Conservation (phyloP, 208 protist genomes). For the Willaertia magna region DNA sequence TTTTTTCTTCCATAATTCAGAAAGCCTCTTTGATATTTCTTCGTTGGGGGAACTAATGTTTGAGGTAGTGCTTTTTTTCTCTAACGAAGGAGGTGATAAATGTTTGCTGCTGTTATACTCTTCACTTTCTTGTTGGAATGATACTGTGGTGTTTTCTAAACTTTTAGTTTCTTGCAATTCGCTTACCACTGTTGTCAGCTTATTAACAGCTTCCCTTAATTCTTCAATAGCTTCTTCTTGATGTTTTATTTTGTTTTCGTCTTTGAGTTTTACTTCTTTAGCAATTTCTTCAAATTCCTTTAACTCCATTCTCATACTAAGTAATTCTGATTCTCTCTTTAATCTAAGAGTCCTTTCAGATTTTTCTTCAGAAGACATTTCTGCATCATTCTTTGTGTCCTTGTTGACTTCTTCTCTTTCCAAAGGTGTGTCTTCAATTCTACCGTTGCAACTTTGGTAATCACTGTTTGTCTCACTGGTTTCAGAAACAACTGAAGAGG, state of each 20-base stretch:
- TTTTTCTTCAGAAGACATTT: neutral
- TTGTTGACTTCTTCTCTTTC: neutral
- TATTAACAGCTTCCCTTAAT: neutral
- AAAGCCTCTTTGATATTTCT: too few species aligned
- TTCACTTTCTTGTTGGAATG: too few species aligned
- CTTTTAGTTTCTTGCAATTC: neutral
- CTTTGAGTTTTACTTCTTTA: neutral
- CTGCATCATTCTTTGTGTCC: neutral
- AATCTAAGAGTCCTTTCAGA: neutral
- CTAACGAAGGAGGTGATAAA: too few species aligned
- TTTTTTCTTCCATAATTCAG: too few species aligned
- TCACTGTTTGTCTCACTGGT: neutral
- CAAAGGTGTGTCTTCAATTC: neutral
- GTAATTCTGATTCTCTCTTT: neutral
- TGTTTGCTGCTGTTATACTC: too few species aligned
- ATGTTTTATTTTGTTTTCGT: neutral
- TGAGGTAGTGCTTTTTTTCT: too few species aligned
- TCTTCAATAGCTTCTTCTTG: neutral
- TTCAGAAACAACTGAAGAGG: neutral
- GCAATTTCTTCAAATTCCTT: neutral
- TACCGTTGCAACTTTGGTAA: neutral
- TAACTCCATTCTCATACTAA: neutral
- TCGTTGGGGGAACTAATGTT: too few species aligned
- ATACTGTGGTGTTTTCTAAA: too few species aligned
- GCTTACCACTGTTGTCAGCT: neutral